phyloP scores from a whole-genome alignment of 352 stramenopile genomes.

The Globisporangium solare region DNA sequence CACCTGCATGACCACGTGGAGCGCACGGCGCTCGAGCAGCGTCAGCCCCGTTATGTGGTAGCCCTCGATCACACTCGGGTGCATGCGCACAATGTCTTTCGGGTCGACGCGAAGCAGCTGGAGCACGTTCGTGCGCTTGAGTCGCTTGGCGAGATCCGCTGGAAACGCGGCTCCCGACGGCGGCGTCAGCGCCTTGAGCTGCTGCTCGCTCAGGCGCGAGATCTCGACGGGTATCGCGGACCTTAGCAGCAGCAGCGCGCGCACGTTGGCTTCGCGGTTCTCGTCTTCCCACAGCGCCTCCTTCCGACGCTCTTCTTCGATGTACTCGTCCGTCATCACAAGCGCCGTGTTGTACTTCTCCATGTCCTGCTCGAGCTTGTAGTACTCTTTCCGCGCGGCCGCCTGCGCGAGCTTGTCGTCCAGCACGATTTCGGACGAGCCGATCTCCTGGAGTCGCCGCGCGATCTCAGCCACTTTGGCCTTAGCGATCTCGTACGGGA shows the following conservation, averaged over 20 bases:
- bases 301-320: conserved; percentile 60
- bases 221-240: conserved; percentile 82
- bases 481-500: conserved; percentile 84
- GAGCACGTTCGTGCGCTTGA: conserved; percentile 89
- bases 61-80: conserved; percentile 70
- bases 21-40: conserved; percentile 80
- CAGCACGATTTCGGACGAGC: conserved; percentile 57
- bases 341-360: conserved; percentile 88
- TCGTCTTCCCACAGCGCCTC: conserved; percentile 75
- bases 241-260: conserved; percentile 52
- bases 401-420: conserved; percentile 37
- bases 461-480: conserved; percentile 76
- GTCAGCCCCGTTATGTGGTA: conserved; percentile 61
- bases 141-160: conserved; percentile 60
- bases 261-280: conserved; percentile 42
- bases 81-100: conserved; percentile 73
- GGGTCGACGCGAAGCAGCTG: conserved; percentile 75
- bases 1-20: conserved; percentile 66
- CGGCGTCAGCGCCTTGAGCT: conserved; percentile 44
- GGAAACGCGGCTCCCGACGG: conserved; percentile 65
- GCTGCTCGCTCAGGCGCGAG: conserved; percentile 66
- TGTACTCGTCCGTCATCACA: conserved; percentile 88
- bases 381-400: conserved; percentile 79
- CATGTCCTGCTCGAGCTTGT: conserved; percentile 87
- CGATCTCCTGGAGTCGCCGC: conserved; percentile 78